These are phyloP conservation scores for Saccharomyces hybrid DNA, from an alignment of 1,139 yeast species.

Conservation along the genomic window DNA sequence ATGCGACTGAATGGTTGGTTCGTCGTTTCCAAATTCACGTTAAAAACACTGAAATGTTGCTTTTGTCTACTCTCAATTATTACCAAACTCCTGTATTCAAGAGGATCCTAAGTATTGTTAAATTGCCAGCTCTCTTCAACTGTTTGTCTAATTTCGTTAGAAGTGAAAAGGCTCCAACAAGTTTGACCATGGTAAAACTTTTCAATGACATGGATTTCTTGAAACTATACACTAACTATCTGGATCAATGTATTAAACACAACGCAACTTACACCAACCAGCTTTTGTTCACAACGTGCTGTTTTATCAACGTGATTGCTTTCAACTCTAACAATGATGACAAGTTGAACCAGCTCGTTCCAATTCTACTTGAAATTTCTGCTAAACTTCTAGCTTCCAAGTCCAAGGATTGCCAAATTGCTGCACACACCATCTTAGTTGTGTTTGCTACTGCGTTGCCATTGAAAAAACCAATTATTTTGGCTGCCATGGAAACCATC, in stretches of 20 bases:
- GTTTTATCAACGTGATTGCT: constrained; percentile 57
- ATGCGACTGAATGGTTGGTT: constrained; percentile 90
- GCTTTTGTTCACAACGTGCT: constrained; percentile 69
- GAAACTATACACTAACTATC: constrained; percentile 54
- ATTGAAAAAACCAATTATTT: constrained; percentile 52
- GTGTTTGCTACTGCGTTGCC: constrained; percentile 72
- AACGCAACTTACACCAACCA: constrained; percentile 57
- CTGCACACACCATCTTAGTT: constrained; percentile 75
- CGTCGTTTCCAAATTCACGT: constrained; percentile 85
- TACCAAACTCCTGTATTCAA: constrained; percentile 66
- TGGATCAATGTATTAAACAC: constrained; percentile 48
- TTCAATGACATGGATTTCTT: constrained; percentile 65
- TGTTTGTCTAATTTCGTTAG: constrained; percentile 69
- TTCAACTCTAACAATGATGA: constrained; percentile 39
- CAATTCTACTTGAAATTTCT: constrained; percentile 50
- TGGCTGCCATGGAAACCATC: constrained; percentile 67
- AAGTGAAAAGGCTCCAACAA: constrained; percentile 55
- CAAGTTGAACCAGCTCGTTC: constrained; percentile 39
- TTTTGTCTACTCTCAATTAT: constrained; percentile 71
- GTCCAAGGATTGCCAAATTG: constrained; percentile 62
- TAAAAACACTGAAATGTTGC: constrained; percentile 64
- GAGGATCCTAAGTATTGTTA: constrained; percentile 62
- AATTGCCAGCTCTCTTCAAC: constrained; percentile 70
- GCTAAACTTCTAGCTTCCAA: constrained; percentile 46
- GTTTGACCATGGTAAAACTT: constrained; percentile 61